phyloP scores from a whole-genome alignment of 495 filamentous ascomycete genomes.

The Rostrohypoxylon terebratum region DNA sequence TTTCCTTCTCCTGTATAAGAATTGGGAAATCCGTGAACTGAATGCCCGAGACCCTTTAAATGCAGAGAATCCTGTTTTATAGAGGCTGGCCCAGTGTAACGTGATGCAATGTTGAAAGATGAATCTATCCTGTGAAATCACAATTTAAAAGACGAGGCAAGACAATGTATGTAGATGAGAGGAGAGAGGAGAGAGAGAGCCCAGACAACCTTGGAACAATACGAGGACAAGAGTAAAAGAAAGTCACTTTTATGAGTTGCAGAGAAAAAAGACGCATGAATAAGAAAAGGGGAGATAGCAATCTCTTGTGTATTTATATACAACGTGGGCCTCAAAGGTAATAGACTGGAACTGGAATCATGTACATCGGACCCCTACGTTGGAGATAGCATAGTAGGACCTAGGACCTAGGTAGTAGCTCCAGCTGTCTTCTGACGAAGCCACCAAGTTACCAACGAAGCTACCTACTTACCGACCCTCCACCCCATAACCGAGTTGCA shows the following conservation, averaged over 20 bases:
- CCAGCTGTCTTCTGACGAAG: neutral
- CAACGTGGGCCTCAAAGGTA: neutral
- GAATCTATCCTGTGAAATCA: constrained; percentile 38
- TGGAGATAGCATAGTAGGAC: constrained; percentile 26
- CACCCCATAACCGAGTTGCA: constrained; percentile 24
- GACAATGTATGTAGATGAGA: constrained; percentile 16
- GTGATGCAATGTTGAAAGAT: constrained; percentile 33
- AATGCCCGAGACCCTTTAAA: constrained; percentile 12
- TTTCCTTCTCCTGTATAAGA: constrained; percentile 9
- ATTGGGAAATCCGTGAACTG: constrained; percentile 16
- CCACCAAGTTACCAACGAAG: constrained; percentile 16
- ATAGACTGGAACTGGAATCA: neutral
- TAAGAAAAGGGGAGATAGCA: constrained; percentile 10
- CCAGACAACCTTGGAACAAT: neutral
- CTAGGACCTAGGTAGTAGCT: too few species aligned
- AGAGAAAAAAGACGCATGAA: constrained; percentile 32
- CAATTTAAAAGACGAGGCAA: constrained; percentile 24
- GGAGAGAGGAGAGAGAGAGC: constrained; percentile 12
- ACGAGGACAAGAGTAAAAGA: neutral
- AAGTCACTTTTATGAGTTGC: constrained; percentile 22
- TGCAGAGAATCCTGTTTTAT: constrained; percentile 28
- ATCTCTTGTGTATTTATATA: constrained; percentile 33
- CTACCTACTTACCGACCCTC: constrained; percentile 42
- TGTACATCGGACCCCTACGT: constrained; percentile 26
- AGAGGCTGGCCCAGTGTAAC: constrained; percentile 28